phyloP scores from a whole-genome alignment of 1,139 yeast species.

The Yamadazyma buinensis region DNA sequence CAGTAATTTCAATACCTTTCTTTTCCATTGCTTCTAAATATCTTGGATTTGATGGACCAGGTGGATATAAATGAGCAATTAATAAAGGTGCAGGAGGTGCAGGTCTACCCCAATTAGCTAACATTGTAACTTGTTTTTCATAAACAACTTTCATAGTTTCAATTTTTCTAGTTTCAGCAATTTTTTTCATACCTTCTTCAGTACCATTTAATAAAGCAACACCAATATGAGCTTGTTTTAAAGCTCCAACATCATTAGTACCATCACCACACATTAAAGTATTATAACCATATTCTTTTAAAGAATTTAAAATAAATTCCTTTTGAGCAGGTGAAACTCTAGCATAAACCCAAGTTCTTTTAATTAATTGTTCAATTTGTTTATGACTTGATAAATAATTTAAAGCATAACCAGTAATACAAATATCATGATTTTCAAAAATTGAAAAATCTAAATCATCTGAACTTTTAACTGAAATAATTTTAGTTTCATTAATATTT shows the following conservation, averaged over 20 bases:
- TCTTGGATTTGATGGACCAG: conserved; percentile 89
- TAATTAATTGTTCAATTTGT: conserved; percentile 68
- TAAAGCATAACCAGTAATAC: conserved; percentile 92
- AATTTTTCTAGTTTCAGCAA: conserved; percentile 74
- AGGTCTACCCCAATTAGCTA: conserved; percentile 79
- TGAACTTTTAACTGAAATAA: conserved; percentile 64
- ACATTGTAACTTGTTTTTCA: conserved; percentile 76
- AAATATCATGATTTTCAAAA: conserved; percentile 73
- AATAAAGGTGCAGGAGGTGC: conserved; percentile 80
- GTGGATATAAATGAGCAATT: conserved; percentile 95
- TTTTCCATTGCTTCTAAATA: conserved; percentile 82
- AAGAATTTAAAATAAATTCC: conserved; percentile 79
- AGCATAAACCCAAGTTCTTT: conserved; percentile 95
- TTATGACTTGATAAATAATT: conserved; percentile 58
- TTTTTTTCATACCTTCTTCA: conserved; percentile 87
- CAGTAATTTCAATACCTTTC: conserved; percentile 72
- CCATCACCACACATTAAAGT: conserved; percentile 99
- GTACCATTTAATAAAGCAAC: conserved; percentile 96
- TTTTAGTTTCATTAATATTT: conserved; percentile 70
- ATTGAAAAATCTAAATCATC: conserved; percentile 56
- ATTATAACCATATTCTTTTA: conserved; percentile 85
- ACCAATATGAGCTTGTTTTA: conserved; percentile 97
- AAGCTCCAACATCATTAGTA: conserved; percentile 98
- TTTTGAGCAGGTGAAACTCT: conserved; percentile 97
- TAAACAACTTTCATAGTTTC: conserved; percentile 68